A percentile compares a stretch with the other conserved stretches of the same genome.
phyloP scores from a whole-genome alignment of 805 yeast species.

The Cyberlindnera saturnus region DNA sequence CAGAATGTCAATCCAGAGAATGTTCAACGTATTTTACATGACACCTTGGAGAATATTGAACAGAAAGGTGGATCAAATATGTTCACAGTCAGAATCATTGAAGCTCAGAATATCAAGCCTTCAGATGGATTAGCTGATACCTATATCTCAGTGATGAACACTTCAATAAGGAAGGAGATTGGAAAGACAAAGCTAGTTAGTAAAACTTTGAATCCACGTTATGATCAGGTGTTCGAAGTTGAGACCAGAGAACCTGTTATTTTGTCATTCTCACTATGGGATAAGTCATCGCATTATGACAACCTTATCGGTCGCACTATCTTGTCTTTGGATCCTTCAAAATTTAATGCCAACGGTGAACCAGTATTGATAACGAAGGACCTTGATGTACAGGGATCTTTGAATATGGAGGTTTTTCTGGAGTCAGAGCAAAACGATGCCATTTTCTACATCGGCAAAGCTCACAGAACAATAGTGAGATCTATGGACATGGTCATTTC shows the following conservation, averaged over 20 bases:
- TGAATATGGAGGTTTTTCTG: constrained; percentile 61
- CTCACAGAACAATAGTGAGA: constrained; percentile 58
- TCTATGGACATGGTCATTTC: constrained; percentile 63
- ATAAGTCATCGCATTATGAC: constrained; percentile 47
- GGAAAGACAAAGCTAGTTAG: constrained; percentile 65
- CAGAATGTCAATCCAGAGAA: constrained; percentile 52
- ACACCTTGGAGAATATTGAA: constrained; percentile 3
- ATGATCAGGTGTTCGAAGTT: constrained; percentile 83
- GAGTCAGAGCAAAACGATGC: constrained; percentile 82
- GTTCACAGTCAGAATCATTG: constrained; percentile 56
- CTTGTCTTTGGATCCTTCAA: constrained; percentile 54
- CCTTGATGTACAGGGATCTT: constrained; percentile 57
- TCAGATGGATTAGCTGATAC: constrained; percentile 46
- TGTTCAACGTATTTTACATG: constrained; percentile 28
- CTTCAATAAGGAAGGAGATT: constrained; percentile 44
- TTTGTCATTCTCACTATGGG: constrained; percentile 62
- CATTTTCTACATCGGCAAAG: constrained; percentile 71
- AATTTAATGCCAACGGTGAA: constrained; percentile 60
- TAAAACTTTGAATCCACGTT: constrained; percentile 62
- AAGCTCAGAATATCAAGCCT: constrained; percentile 55
- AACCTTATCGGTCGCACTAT: constrained; percentile 61
- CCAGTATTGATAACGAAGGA: constrained; percentile 56
- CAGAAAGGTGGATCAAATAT: constrained; percentile 37
- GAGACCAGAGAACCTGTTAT: constrained; percentile 34
- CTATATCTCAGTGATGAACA: constrained; percentile 58